phyloP scores from a whole-genome alignment of 2,329 filamentous ascomycete genomes.

The Gnomoniopsis sp. region DNA sequence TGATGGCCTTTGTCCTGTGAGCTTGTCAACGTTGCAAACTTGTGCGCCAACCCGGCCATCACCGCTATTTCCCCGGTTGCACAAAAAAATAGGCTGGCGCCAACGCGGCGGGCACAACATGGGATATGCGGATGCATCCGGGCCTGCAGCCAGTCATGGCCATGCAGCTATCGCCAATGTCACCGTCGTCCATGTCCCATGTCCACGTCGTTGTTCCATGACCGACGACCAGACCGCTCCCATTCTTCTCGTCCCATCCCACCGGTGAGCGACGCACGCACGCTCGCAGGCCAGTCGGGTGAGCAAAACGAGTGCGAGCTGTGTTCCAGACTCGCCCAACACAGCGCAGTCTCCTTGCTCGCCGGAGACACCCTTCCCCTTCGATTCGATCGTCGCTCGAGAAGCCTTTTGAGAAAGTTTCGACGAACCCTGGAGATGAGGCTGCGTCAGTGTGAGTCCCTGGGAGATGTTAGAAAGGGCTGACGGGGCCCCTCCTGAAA shows the following conservation, averaged over 20 bases:
- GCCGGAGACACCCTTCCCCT: no score
- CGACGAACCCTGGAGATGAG: not conserved
- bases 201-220: no score
- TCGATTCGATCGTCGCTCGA: no score
- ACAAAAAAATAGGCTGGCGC: not conserved
- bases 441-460: not conserved
- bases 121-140: no score
- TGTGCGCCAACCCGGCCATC: not conserved
- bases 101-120: not conserved
- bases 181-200: not conserved
- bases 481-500: slow-evolving; percentile 11
- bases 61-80: slow-evolving; percentile 3
- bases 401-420: no score
- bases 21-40: not conserved
- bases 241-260: no score
- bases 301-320: no score
- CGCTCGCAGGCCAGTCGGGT: not conserved
- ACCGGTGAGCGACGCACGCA: no score
- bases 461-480: not conserved
- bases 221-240: slow-evolving; percentile 11
- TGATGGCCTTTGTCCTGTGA: not conserved
- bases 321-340: no score
- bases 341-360: no score
- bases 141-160: slow-evolving; percentile 1
- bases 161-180: not conserved